A percentile compares a stretch with the other conserved stretches of the same genome.
Conservation (phyloP, 495 filamentous ascomycete species). For the Podospora conica region DNA sequence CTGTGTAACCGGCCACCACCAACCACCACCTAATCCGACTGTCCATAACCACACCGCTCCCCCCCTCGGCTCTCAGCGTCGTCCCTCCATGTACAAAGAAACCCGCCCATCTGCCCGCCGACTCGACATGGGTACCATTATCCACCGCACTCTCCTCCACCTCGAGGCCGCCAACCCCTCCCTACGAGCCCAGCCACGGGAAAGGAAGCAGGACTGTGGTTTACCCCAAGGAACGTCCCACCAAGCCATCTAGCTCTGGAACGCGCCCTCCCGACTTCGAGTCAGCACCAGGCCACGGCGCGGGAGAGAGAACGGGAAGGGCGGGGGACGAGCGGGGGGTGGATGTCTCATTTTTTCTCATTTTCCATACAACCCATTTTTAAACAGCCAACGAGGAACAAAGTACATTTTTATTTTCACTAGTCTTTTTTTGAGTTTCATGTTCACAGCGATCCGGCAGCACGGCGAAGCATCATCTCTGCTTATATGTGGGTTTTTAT, state of each 20-base stretch:
- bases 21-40: conserved; percentile 1
- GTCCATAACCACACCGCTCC: not conserved
- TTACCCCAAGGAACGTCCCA: too few species aligned
- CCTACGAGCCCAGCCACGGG: not conserved
- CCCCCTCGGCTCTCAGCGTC: not conserved
- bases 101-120: not conserved
- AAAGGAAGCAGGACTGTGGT: not conserved
- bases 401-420: not conserved
- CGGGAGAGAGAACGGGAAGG: not conserved
- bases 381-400: not conserved
- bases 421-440: not conserved
- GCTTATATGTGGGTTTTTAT: not conserved
- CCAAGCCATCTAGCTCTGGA: not conserved
- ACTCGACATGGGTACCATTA: not conserved
- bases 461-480: not conserved
- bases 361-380: not conserved
- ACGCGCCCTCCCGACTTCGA: not conserved
- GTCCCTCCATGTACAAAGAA: not conserved
- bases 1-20: not conserved
- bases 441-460: not conserved
- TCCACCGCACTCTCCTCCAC: too few species aligned
- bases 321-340: not conserved
- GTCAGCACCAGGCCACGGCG: too few species aligned
- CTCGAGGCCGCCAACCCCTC: not conserved
- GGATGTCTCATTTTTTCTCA: not conserved